Evolutionary conservation across 2,329 filamentous ascomycete genomes (phyloP).

Genomic region (Aspergillus sp.): DNA sequence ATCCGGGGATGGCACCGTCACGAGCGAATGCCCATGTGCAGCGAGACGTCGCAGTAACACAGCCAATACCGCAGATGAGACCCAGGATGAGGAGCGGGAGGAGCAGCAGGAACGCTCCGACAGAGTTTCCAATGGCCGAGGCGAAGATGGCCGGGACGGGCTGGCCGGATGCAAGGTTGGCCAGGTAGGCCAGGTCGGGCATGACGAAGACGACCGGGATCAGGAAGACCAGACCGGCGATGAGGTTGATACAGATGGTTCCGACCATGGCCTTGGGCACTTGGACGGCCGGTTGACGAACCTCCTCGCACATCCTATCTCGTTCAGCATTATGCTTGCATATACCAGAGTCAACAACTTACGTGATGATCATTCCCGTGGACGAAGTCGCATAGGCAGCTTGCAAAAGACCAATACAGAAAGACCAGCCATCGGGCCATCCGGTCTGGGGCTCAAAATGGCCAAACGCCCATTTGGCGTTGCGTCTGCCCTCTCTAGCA

Average conservation of each 20-base stretch:
- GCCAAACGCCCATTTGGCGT: slow-evolving; percentile 57
- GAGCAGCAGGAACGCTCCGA: slow-evolving; percentile 71
- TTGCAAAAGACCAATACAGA: slow-evolving; percentile 71
- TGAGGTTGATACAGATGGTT: slow-evolving; percentile 64
- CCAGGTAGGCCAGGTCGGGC: slow-evolving; percentile 63
- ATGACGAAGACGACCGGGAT: slow-evolving; percentile 76
- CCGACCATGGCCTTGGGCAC: slow-evolving; percentile 71
- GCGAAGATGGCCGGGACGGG: slow-evolving; percentile 76
- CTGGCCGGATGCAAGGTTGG: slow-evolving; percentile 68
- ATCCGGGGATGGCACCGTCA: slow-evolving; percentile 73
- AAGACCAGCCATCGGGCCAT: slow-evolving; percentile 67
- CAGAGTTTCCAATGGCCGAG: slow-evolving; percentile 68
- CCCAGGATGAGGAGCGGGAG: slow-evolving; percentile 66
- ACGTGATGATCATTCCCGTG: slow-evolving; percentile 68
- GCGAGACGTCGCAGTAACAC: slow-evolving; percentile 70
- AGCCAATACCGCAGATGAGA: slow-evolving; percentile 72
- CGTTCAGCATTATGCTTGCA: neutral
- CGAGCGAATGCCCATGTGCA: slow-evolving; percentile 76
- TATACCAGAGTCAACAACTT: neutral
- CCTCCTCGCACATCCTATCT: slow-evolving; percentile 67
- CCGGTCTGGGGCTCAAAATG: neutral
- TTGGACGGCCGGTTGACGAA: slow-evolving; percentile 66
- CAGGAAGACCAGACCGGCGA: slow-evolving; percentile 67
- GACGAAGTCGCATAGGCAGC: slow-evolving; percentile 53
- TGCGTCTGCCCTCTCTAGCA: slow-evolving; percentile 60